Base-by-base conservation (phyloP, 371 early-diverging fungal genomes). In the Apophysomyces trapeziformis region DNA sequence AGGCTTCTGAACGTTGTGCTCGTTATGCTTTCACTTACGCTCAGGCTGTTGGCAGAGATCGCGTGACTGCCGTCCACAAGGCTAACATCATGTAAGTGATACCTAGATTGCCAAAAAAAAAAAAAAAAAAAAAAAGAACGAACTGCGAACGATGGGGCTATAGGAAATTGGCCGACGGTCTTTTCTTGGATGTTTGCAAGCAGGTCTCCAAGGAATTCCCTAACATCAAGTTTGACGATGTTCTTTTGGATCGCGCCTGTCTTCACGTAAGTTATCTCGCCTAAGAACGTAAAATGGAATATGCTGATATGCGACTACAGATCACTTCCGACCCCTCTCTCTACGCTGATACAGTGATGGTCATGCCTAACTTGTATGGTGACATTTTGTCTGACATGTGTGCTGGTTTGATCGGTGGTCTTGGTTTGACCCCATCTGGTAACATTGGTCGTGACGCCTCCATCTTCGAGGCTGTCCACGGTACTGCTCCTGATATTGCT, bases 341-440 rank as follows among this genome's bases (percentile, higher is more conserved):
- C 68, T 99, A 90, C 77, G 87, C 88, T 43, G 89, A 93, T 69
- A 93, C 94, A 47, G 99, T 99, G 76, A 94, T 99, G 97, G 99
- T 97, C 69, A 97, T 99, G 98, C 98, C 99, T 66, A 99, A 99
- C 89, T 87, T 99, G 79, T 98, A 99, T 70, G 99, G 99, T 75
- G 99, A 99, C 81, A 99, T 99, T 82, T 85, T 99, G 63, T 93
- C 93, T 45, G 99, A 99, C 73, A 91, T 99, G 90, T 91, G 96
- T 75, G 98, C 99, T 64, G 99, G 99, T 72, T 87, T 99, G 65
- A 97, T 99, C 73, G 99, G 99, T 72, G 99, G 99, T 68, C 91
- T 99, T 65, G 99, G 99, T 57, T 83, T 99, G 74, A 97, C 98
- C 14, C 98, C 98, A 58, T 94, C 94, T 57, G 99, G 98, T 63